Evolutionary conservation across 176 grass and related monocot species (phyloP).

Genomic region (Areca catechu): DNA sequence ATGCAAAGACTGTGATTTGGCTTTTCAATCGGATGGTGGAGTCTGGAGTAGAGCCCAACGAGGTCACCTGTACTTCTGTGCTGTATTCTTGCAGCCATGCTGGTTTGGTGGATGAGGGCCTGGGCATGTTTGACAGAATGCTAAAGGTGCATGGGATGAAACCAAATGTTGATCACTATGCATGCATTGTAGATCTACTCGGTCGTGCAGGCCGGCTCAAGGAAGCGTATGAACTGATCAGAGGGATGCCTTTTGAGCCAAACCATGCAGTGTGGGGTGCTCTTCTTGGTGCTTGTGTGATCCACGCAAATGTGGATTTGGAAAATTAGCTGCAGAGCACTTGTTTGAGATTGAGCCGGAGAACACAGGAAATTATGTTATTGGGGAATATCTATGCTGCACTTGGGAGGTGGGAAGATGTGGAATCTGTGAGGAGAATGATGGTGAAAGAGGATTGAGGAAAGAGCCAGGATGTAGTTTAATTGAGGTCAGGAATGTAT

Average conservation of each 20-base stretch:
- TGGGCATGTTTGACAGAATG: slow-evolving; percentile 37
- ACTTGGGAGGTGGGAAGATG: slow-evolving; percentile 29
- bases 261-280: slow-evolving; percentile 35
- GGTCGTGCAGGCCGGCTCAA: slow-evolving; percentile 49
- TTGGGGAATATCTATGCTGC: slow-evolving; percentile 52
- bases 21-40: slow-evolving; percentile 43
- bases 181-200: slow-evolving; percentile 47
- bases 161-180: slow-evolving; percentile 38
- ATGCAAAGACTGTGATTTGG: slow-evolving; percentile 47
- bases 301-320: slow-evolving; percentile 50
- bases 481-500: slow-evolving; percentile 24
- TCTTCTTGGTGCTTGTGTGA: slow-evolving; percentile 60
- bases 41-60: slow-evolving; percentile 30
- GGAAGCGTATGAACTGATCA: slow-evolving; percentile 45
- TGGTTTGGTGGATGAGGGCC: slow-evolving; percentile 49
- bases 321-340: slow-evolving; percentile 38
- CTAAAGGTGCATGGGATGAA: slow-evolving; percentile 22
- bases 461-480: slow-evolving; percentile 49
- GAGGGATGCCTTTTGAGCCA: slow-evolving; percentile 30
- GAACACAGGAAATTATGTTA: slow-evolving; percentile 47
- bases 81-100: slow-evolving; percentile 57
- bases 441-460: slow-evolving; percentile 27
- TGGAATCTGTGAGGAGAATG: slow-evolving; percentile 32
- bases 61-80: slow-evolving; percentile 48
- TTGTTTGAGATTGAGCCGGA: slow-evolving; percentile 48